phyloP scores from a whole-genome alignment of 306 rosid genomes.

The Cucurbita pepo region DNA sequence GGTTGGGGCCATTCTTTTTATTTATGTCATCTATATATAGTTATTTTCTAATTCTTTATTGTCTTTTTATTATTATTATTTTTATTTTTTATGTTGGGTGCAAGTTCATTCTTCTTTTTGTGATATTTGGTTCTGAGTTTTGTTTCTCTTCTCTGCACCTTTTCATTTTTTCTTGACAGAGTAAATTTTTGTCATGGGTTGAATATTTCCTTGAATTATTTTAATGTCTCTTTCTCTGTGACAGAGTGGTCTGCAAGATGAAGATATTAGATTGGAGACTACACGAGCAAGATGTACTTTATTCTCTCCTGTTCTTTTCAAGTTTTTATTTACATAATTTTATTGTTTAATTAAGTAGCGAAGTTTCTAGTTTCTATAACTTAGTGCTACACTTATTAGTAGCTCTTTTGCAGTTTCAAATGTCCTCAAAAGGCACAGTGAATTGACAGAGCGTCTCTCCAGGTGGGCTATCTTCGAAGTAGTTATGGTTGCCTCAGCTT shows the following conservation, averaged over 20 bases:
- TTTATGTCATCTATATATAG: background rate
- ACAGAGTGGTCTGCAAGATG: conserved; percentile 64
- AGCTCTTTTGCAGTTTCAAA: conserved; percentile 38
- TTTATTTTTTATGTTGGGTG: background rate
- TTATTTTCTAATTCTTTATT: background rate
- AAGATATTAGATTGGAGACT: conserved; percentile 58
- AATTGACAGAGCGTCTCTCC: conserved; percentile 70
- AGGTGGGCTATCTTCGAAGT: conserved; percentile 26
- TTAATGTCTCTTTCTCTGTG: conserved; percentile 5
- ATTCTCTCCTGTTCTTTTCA: conserved; percentile 7
- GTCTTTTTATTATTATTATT: background rate
- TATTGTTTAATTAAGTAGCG: background rate
- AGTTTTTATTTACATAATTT: background rate
- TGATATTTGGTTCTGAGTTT: background rate
- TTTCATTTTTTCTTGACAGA: background rate
- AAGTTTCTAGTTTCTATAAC: conserved; percentile 6
- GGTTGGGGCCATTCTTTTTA: background rate
- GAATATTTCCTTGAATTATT: background rate
- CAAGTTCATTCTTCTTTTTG: background rate
- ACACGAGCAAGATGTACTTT: conserved; percentile 60
- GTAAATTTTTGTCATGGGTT: background rate
- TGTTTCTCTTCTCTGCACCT: background rate
- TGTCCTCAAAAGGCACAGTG: conserved; percentile 68
- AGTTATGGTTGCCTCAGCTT: background rate
- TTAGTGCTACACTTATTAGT: background rate